A percentile compares a stretch with the other conserved stretches of the same genome.
Conservation (phyloP, 441 rosid genomes). For the Biscutella auriculata region DNA sequence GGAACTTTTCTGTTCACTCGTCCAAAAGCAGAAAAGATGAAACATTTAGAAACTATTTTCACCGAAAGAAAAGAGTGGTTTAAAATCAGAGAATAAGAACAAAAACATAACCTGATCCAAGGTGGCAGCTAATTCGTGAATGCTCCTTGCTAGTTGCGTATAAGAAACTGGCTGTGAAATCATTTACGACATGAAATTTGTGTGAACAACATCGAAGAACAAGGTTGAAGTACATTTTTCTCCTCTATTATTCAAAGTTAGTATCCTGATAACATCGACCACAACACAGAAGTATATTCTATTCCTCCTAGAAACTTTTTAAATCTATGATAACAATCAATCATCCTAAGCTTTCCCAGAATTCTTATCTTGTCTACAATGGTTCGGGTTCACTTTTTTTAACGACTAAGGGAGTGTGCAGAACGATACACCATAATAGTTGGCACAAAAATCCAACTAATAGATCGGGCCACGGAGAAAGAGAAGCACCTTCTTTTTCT, state of each 20-base stretch:
- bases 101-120: constrained; percentile 69
- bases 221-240: neutral
- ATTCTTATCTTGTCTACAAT: neutral
- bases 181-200: constrained; percentile 6
- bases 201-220: constrained; percentile 1
- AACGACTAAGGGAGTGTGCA: neutral
- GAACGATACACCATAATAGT: neutral
- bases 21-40: neutral
- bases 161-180: constrained; percentile 83
- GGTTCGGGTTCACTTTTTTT: neutral
- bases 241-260: neutral
- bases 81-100: neutral
- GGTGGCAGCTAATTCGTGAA: constrained; percentile 90
- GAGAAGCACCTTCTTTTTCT: constrained; percentile 35
- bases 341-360: neutral
- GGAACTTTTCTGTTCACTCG: constrained; percentile 63
- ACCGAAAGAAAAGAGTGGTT: neutral
- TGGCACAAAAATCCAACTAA: neutral
- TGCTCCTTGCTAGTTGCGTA: constrained; percentile 96
- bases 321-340: neutral
- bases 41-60: neutral
- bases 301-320: neutral
- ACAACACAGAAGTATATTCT: neutral
- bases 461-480: neutral
- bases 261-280: neutral